Evolutionary conservation across 2,329 filamentous ascomycete species (phyloP), one percentile per base, ranked within the genome.

Genomic region (Pseudogymnoascus sp.): DNA sequence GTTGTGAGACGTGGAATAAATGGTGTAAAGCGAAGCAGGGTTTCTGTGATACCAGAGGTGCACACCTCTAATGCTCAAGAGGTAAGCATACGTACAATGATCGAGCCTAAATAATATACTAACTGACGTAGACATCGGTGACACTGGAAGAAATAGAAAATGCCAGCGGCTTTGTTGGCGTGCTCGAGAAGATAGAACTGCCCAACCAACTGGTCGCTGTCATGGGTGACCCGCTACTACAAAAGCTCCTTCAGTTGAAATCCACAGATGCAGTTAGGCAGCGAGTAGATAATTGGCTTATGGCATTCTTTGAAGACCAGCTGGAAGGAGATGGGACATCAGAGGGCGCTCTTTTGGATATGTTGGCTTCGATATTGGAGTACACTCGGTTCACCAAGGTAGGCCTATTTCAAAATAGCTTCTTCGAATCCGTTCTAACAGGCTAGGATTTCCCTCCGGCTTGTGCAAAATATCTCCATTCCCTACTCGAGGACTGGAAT

Each of bases 121-220:
- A 70, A 44, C 75, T 63, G 8, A 1, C 62, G 33, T 64, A 87
- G 82, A 77, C 79, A 64, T 87, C 86, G 0, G 77, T 87, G 4
- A 89, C 84, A 3, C 75, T 96, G 4, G 91, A 96, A 71, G 91
- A 96, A 71, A 85, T 96, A 62, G 88, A 91, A 69, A 87, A 81
- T 65, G 86, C 86, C 11, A 79, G 85, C 23, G 80, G 84, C 60
- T 87, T 96, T 65, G 87, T 91, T 5, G 82, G 83, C 50, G 88
- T 84, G 64, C 75, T 96, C 8, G 90, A 96, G 68, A 89, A 82
- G 68, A 86, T 96, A 26, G 89, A 95, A 73, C 77, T 92, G 42
- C 91, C 91, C 0, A 92, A 89, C 67, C 91, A 96, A 74, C 79
- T 96, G 1, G 85, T 92, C 42, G 89, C 91, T 4, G 85, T 90